Conservation (phyloP, 139 green algal species). For the Desmodesmus armatus region DNA sequence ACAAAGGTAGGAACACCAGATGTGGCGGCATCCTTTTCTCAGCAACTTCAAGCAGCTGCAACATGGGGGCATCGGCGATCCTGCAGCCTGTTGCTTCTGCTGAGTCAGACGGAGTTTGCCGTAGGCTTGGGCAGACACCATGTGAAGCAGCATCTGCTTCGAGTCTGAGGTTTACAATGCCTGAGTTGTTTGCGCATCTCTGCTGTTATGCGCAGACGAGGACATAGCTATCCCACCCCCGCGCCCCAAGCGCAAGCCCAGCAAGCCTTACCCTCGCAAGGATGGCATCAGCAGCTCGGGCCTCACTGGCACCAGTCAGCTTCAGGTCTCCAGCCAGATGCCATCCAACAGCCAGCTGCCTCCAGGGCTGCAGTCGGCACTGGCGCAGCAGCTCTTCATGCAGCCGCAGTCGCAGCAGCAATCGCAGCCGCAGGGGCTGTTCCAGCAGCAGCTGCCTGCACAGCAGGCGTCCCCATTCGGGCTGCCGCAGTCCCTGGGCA, state of each 20-base stretch:
- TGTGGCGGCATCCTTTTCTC: background rate
- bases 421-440: constrained; percentile 25
- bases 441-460: background rate
- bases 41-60: background rate
- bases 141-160: too few species aligned
- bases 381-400: constrained; percentile 2
- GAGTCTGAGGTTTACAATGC: background rate
- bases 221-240: constrained; percentile 87
- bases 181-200: background rate
- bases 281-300: constrained; percentile 25
- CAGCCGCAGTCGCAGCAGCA: background rate
- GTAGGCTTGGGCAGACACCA: too few species aligned
- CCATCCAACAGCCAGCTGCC: too few species aligned
- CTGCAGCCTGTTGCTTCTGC: background rate
- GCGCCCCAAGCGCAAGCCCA: constrained; percentile 87
- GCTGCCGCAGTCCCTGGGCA: too few species aligned
- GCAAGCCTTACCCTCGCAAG: constrained; percentile 84
- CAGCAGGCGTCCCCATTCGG: too few species aligned
- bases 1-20: constrained; percentile 10
- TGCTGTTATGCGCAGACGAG: constrained; percentile 32
- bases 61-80: background rate
- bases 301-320: constrained; percentile 22
- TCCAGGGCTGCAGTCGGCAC: constrained; percentile 3
- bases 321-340: too few species aligned
- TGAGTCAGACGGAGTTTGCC: too few species aligned